Conservation (phyloP, 495 filamentous ascomycete genomes). For the Chaetomidium leptoderma region DNA sequence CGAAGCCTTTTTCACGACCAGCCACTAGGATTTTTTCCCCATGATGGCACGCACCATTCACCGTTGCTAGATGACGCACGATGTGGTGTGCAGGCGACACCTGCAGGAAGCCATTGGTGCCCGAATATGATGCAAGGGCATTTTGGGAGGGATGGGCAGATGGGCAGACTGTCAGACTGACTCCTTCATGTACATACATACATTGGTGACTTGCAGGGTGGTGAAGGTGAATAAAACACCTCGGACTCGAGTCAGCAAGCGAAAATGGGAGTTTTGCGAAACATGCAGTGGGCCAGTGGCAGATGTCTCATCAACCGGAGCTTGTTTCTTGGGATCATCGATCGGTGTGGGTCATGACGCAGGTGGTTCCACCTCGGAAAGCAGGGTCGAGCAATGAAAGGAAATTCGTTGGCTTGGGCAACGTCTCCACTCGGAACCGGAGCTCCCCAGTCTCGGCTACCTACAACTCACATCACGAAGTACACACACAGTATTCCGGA, state of each 20-base stretch:
- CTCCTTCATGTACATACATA: too few species aligned
- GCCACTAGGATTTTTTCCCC: too few species aligned
- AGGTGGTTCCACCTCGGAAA: background rate
- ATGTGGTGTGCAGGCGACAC: background rate
- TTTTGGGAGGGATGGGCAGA: too few species aligned
- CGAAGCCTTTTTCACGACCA: too few species aligned
- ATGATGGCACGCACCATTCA: background rate
- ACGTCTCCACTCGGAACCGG: background rate
- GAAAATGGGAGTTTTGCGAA: too few species aligned
- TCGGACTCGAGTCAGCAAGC: too few species aligned
- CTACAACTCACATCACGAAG: too few species aligned
- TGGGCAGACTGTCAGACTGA: too few species aligned
- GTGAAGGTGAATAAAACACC: too few species aligned
- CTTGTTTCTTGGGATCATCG: background rate
- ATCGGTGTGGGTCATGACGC: slow-evolving; percentile 3
- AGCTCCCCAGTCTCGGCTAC: background rate
- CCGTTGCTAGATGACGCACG: background rate
- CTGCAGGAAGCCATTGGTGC: background rate
- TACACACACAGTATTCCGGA: background rate
- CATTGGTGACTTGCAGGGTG: too few species aligned
- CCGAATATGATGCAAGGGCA: background rate
- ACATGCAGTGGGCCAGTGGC: too few species aligned
- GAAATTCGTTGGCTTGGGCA: background rate
- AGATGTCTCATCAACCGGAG: too few species aligned
- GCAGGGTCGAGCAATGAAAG: background rate